Evolutionary conservation across 768 basidiomycete species (phyloP).

Genomic region (Rhodosporidiobolus sp.): DNA sequence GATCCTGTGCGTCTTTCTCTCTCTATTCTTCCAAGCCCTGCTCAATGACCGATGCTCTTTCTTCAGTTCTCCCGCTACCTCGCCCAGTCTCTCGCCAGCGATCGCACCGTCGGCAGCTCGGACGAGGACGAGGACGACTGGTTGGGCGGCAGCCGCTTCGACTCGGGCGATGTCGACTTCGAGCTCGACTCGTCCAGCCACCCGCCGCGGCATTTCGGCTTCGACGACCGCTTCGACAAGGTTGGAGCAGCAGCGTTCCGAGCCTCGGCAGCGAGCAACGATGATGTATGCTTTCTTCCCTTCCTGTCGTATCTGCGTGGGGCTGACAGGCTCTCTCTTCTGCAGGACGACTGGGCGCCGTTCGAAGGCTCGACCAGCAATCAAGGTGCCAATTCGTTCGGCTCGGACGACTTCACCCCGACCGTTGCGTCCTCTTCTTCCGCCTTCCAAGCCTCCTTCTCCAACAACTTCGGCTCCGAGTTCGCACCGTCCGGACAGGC

Average conservation of each 20-base stretch:
- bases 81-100: conserved; percentile 61
- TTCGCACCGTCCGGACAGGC: background rate
- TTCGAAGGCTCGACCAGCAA: conserved; percentile 3
- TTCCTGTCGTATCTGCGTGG: background rate
- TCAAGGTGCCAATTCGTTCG: background rate
- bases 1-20: conserved; percentile 52
- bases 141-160: conserved; percentile 28
- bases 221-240: conserved; percentile 40
- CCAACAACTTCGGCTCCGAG: conserved; percentile 12
- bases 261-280: background rate
- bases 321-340: background rate
- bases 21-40: background rate
- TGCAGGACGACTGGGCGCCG: conserved; percentile 36
- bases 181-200: conserved; percentile 13
- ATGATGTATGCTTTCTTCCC: conserved; percentile 12
- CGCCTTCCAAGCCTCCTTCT: conserved; percentile 1
- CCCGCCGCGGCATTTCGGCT: conserved; percentile 30
- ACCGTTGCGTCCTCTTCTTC: conserved; percentile 20
- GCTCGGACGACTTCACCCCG: conserved; percentile 29
- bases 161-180: conserved; percentile 33
- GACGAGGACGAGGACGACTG: conserved; percentile 43
- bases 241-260: conserved; percentile 9
- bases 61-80: conserved; percentile 79
- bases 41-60: background rate
- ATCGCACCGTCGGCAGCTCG: conserved; percentile 51